These are phyloP conservation scores for Papilionanthe hybrid DNA, from an alignment of 116 monocot genomes.

Conservation along the genomic window DNA sequence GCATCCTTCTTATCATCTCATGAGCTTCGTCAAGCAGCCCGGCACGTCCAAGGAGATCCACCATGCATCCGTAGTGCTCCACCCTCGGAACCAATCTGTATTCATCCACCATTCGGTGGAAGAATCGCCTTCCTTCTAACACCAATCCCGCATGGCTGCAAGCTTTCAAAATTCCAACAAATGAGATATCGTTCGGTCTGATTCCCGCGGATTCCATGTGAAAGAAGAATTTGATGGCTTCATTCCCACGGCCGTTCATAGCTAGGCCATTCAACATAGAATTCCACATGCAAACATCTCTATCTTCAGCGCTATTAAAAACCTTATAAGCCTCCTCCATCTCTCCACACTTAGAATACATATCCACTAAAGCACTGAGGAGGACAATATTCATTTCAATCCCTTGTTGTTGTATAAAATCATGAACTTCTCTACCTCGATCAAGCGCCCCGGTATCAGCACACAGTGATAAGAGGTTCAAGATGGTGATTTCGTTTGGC, in stretches of 20 bases:
- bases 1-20: conserved; percentile 38
- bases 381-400: conserved; percentile 35
- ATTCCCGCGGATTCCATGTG: conserved; percentile 39
- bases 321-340: conserved; percentile 26
- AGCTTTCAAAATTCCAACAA: conserved; percentile 42
- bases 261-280: conserved; percentile 59
- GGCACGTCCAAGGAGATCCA: conserved; percentile 59
- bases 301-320: conserved; percentile 17
- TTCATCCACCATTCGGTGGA: conserved; percentile 30
- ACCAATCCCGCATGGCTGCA: conserved; percentile 62
- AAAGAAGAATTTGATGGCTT: conserved; percentile 33
- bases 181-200: conserved; percentile 46
- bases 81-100: conserved; percentile 33
- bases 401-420: conserved; percentile 31
- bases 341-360: conserved; percentile 65
- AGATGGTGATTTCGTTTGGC: conserved; percentile 42
- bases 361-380: conserved; percentile 48
- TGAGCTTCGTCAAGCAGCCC: conserved; percentile 49
- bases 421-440: conserved; percentile 46
- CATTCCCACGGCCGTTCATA: conserved; percentile 40
- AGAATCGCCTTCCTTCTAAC: conserved; percentile 45
- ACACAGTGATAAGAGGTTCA: conserved; percentile 32
- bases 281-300: conserved; percentile 65
- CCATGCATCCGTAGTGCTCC: conserved; percentile 75
- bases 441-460: conserved; percentile 45